These are phyloP conservation scores for Leccinum olivaceopallidum DNA, from an alignment of 768 basidiomycete genomes.

Conservation along the genomic window DNA sequence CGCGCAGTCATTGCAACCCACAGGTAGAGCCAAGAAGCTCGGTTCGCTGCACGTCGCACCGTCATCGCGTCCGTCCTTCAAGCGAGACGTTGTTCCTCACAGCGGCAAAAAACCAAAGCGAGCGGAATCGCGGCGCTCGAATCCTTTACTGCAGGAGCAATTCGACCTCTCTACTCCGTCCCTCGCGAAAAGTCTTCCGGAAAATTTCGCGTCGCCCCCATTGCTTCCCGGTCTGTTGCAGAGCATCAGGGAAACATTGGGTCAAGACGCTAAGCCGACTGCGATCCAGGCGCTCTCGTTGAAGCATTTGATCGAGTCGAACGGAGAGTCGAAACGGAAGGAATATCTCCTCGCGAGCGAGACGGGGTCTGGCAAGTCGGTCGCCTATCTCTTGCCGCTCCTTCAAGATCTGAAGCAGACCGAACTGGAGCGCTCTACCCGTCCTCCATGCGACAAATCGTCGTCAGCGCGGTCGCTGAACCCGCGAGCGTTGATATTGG, in stretches of 20 bases:
- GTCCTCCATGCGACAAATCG: constrained; percentile 5
- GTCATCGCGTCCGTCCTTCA: constrained; percentile 15
- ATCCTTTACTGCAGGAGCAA: constrained; percentile 36
- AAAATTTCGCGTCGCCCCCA: constrained; percentile 63
- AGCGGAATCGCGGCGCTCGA: constrained; percentile 8
- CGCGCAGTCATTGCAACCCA: constrained; percentile 29
- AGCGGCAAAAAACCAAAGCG: constrained; percentile 11
- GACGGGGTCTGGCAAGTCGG: constrained; percentile 90
- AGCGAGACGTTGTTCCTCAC: constrained; percentile 23
- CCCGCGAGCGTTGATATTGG: constrained; percentile 79
- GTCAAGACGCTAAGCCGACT: constrained; percentile 58
- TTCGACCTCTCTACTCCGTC: constrained; percentile 36
- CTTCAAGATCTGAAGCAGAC: constrained; percentile 74
- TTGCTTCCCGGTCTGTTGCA: constrained; percentile 64
- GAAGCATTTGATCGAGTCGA: constrained; percentile 54
- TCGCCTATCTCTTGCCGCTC: constrained; percentile 86
- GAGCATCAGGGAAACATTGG: constrained; percentile 59
- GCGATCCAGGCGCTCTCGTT: constrained; percentile 78
- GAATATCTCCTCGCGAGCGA: constrained; percentile 80
- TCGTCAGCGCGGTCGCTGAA: constrained; percentile 38
- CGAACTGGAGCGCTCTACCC: constrained; percentile 40
- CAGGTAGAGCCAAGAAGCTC: constrained; percentile 26
- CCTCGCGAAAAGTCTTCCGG: constrained; percentile 33
- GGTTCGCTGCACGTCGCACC: constrained; percentile 30
- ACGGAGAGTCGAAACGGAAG: constrained; percentile 21